Percentiles rank a stretch among this genome's conserved stretches.
These are phyloP conservation scores for Plasmodium falciparum DNA, from an alignment of 169 alveolate species.

Conservation along the genomic window DNA sequence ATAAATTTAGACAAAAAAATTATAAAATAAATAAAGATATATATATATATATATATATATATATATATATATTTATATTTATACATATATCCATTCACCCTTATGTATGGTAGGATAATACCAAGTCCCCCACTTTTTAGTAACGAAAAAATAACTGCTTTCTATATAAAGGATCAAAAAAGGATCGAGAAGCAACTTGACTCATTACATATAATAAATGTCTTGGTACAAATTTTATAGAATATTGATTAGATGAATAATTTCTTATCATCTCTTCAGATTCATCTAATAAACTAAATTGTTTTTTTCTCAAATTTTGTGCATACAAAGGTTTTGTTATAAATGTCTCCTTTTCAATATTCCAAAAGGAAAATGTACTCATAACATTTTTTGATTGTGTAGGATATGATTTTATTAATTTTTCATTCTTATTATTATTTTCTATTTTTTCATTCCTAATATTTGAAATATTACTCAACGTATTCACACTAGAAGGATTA, in stretches of 20 bases:
- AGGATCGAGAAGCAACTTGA: slow-evolving; percentile 67
- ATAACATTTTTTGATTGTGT: slow-evolving; percentile 7
- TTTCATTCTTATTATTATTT: slow-evolving; percentile 16
- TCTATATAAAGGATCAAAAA: slow-evolving; percentile 68
- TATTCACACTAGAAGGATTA: background rate
- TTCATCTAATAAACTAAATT: slow-evolving; percentile 49
- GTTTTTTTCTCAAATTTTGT: slow-evolving; percentile 23
- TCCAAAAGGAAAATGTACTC: slow-evolving; percentile 63
- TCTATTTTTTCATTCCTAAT: background rate
- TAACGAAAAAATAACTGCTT: slow-evolving; percentile 45
- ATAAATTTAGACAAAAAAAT: too few relatives aligned
- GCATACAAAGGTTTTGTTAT: slow-evolving; percentile 73
- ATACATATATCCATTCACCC: too few relatives aligned
- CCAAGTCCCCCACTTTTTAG: too few relatives aligned
- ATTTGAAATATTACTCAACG: background rate
- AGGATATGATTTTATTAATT: slow-evolving; percentile 10
- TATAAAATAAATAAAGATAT: too few relatives aligned
- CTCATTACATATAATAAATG: slow-evolving; percentile 68
- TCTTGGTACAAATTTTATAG: slow-evolving; percentile 71
- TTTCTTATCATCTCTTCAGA: slow-evolving; percentile 74
- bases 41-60: too few relatives aligned
- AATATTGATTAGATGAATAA: slow-evolving; percentile 48
- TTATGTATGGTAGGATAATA: too few relatives aligned
- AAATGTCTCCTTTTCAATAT: slow-evolving; percentile 45
- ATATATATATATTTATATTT: too few relatives aligned